These are phyloP conservation scores for Alloteropsis angusta DNA, from an alignment of 202 grass and related monocot species.

Conservation along the genomic window DNA sequence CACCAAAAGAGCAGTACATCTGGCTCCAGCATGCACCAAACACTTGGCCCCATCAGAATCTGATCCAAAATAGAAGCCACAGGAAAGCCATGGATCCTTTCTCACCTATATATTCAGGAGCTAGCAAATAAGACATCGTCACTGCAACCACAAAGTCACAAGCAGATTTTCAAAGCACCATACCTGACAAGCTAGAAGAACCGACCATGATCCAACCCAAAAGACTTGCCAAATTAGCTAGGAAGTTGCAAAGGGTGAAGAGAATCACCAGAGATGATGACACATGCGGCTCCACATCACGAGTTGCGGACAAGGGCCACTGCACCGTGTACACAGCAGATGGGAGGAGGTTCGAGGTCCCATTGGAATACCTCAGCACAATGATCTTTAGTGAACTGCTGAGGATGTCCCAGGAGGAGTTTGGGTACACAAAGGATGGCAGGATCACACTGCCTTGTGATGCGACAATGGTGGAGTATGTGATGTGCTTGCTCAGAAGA, in stretches of 20 bases:
- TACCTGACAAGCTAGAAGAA: constrained; percentile 1
- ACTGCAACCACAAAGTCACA: constrained; percentile 17
- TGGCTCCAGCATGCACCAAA: neutral
- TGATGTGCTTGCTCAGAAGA: constrained; percentile 23
- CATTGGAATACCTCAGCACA: constrained; percentile 39
- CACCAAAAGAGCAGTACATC: neutral
- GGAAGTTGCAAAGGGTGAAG: constrained; percentile 40
- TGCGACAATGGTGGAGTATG: constrained; percentile 29
- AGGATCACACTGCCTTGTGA: constrained; percentile 40
- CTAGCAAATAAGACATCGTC: neutral
- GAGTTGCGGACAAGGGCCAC: constrained; percentile 40
- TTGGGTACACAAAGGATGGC: constrained; percentile 24
- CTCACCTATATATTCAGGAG: constrained; percentile 32
- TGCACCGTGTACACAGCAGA: constrained; percentile 34
- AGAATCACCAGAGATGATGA: neutral
- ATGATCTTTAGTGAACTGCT: constrained; percentile 38
- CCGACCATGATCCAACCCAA: constrained; percentile 35
- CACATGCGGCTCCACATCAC: neutral
- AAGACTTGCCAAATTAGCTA: constrained; percentile 29
- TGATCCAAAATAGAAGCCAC: neutral
- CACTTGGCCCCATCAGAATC: constrained; percentile 9
- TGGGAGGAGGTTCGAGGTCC: constrained; percentile 35
- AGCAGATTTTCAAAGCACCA: neutral
- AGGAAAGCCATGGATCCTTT: neutral
- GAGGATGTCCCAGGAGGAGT: constrained; percentile 44